Evolutionary conservation across 257 asterid genomes (phyloP).

Genomic region (Salvia hispanica): DNA sequence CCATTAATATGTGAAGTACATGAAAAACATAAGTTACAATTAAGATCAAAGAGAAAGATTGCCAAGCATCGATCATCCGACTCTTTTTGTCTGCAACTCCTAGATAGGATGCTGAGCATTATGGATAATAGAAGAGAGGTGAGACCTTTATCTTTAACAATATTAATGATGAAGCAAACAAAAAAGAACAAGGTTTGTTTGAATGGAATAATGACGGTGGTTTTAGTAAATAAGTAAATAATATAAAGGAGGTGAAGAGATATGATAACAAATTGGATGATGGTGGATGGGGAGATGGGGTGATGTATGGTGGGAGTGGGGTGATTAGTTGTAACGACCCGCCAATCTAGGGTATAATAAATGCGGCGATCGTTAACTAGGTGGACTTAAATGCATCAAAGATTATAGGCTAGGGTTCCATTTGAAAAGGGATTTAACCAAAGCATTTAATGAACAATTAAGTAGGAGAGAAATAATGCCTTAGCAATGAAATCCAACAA

Average conservation of each 20-base stretch:
- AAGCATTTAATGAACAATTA: no score
- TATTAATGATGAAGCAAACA: background rate
- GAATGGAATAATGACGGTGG: background rate
- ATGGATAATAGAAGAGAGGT: background rate
- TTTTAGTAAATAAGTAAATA: background rate
- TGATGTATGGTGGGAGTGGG: conserved; percentile 31
- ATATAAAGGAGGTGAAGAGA: background rate
- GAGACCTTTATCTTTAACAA: conserved; percentile 15
- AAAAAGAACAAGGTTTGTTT: conserved; percentile 8
- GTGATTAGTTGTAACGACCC: no score
- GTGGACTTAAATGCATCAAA: no score
- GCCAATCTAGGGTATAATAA: no score
- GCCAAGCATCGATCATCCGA: background rate
- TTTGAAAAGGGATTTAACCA: no score
- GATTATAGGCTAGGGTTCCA: no score
- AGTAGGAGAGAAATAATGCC: no score
- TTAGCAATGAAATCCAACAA: no score
- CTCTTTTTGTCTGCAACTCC: background rate
- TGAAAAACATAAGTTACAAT: conserved; percentile 4
- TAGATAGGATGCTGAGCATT: background rate
- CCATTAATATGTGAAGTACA: background rate
- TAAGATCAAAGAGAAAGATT: background rate
- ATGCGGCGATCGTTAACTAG: no score
- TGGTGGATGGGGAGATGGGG: no score
- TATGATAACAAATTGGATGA: conserved; percentile 16